Evolutionary conservation across 2,329 filamentous ascomycete species (phyloP).

Genomic region (Daldinia eschscholtzii): DNA sequence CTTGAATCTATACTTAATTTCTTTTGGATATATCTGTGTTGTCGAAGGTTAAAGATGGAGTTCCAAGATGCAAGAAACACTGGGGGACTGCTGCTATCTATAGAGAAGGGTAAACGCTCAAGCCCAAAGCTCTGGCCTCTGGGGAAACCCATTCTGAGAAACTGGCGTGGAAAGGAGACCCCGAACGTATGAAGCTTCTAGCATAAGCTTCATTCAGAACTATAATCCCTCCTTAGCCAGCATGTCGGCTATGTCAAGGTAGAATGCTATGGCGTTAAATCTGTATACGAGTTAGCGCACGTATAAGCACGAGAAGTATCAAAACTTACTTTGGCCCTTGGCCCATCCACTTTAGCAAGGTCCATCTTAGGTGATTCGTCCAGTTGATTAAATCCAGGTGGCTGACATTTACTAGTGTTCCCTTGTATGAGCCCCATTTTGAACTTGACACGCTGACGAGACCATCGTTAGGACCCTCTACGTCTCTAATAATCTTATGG

Average conservation of each 20-base stretch:
- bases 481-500: constrained; percentile 61
- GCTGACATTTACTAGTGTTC: constrained; percentile 71
- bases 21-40: background rate
- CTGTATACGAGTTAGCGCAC: constrained; percentile 51
- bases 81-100: background rate
- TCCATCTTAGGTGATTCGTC: constrained; percentile 71
- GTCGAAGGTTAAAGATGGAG: background rate
- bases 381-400: constrained; percentile 77
- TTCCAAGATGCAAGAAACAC: background rate
- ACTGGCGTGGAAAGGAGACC: no score
- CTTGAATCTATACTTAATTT: no score
- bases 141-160: no score
- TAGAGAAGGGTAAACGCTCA: no score
- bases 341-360: constrained; percentile 66
- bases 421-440: constrained; percentile 73
- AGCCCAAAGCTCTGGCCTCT: background rate
- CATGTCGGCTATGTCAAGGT: constrained; percentile 76
- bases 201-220: constrained; percentile 5
- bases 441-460: constrained; percentile 75
- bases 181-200: background rate
- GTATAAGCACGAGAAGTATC: background rate
- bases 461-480: constrained; percentile 74
- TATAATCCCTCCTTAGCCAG: constrained; percentile 73
- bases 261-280: constrained; percentile 77
- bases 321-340: constrained; percentile 63